Percentiles rank a stretch among this genome's conserved stretches.
phyloP scores from a whole-genome alignment of 1,284 basidiomycete genomes.

The Ceratorhiza oryzae-sativae region DNA sequence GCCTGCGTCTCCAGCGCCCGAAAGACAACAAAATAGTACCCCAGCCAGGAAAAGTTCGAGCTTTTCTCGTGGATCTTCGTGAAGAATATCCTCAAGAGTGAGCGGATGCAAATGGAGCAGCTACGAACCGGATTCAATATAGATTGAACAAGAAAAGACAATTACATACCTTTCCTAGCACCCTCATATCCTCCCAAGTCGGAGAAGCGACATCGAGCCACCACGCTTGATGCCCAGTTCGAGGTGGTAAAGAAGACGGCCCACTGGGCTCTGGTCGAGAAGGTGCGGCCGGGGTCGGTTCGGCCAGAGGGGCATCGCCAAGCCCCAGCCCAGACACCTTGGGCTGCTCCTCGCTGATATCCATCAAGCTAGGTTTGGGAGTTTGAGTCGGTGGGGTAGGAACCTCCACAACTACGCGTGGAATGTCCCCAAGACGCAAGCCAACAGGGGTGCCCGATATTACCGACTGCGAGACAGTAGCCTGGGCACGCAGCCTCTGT shows the following conservation, averaged over 20 bases:
- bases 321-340: constrained; percentile 42
- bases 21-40: constrained; percentile 93
- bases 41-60: constrained; percentile 87
- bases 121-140: constrained; percentile 52
- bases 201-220: constrained; percentile 93
- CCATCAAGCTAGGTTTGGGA: constrained; percentile 10
- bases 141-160: constrained; percentile 16
- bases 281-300: neutral
- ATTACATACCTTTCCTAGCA: constrained; percentile 77
- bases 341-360: constrained; percentile 28
- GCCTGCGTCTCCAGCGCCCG: constrained; percentile 71
- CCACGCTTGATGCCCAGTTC: constrained; percentile 66
- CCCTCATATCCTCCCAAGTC: constrained; percentile 87
- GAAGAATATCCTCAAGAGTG: constrained; percentile 95
- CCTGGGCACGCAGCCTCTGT: constrained; percentile 8
- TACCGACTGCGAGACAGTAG: neutral
- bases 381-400: constrained; percentile 30
- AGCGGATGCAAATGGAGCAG: constrained; percentile 90
- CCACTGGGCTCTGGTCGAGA: constrained; percentile 32
- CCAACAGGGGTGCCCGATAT: constrained; percentile 13
- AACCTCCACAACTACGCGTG: constrained; percentile 28
- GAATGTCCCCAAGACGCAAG: neutral
- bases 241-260: neutral
- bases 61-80: constrained; percentile 93
- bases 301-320: neutral